A percentile compares a stretch with the other conserved stretches of the same genome.
Evolutionary conservation across 2,329 filamentous ascomycete genomes (phyloP).

Genomic region (Plenodomus tracheiphilus): DNA sequence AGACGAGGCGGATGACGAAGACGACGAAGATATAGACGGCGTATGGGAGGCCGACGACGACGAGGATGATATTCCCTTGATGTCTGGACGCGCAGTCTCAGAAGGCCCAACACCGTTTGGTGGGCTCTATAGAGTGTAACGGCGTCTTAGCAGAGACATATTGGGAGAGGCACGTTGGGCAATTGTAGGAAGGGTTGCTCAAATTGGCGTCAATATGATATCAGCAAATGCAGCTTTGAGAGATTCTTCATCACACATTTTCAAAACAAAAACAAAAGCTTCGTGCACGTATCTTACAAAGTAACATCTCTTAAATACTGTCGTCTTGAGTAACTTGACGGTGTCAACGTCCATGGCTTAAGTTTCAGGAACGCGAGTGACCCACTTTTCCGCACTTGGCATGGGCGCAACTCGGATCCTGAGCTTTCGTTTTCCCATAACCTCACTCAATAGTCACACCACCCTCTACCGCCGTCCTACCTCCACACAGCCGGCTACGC

Average conservation of each 20-base stretch:
- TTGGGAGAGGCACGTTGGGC: background rate
- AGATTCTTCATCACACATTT: too few species aligned
- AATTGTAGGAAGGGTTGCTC: too few species aligned
- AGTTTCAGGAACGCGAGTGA: constrained; percentile 12
- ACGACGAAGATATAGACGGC: background rate
- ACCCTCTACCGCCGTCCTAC: constrained; percentile 28
- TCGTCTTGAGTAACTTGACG: background rate
- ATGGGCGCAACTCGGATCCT: constrained; percentile 25
- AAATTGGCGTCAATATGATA: too few species aligned
- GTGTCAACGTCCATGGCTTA: constrained; percentile 6
- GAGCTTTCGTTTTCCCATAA: constrained; percentile 29
- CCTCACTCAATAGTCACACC: constrained; percentile 25
- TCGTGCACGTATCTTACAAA: too few species aligned
- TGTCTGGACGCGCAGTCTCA: constrained; percentile 16
- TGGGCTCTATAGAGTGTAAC: constrained; percentile 24
- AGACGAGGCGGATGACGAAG: constrained; percentile 20
- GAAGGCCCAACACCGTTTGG: constrained; percentile 28
- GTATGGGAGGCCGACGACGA: constrained; percentile 15
- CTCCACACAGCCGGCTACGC: constrained; percentile 24
- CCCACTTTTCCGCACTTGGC: constrained; percentile 27
- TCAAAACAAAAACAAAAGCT: too few species aligned
- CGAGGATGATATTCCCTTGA: constrained; percentile 14
- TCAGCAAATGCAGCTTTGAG: too few species aligned
- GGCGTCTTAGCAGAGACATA: background rate
- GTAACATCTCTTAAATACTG: too few species aligned